A percentile compares a stretch with the other conserved stretches of the same genome.
These are phyloP conservation scores for Ogataea angusta DNA, from an alignment of 805 yeast genomes.

Conservation along the genomic window DNA sequence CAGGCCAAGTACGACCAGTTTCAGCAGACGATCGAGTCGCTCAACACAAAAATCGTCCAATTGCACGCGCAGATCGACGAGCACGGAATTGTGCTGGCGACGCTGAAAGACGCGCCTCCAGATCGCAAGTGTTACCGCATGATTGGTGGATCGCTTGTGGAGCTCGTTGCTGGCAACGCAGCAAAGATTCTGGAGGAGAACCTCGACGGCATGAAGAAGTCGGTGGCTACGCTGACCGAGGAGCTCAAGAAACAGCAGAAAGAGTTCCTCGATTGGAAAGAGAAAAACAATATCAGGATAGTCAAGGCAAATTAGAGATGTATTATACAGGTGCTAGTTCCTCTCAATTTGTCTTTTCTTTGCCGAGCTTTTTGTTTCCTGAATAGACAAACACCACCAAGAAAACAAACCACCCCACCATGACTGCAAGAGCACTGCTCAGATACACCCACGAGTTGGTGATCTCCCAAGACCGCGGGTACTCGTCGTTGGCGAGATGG, in stretches of 20 bases:
- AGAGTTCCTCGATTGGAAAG: constrained; percentile 48
- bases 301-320: constrained; percentile 29
- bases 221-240: constrained; percentile 35
- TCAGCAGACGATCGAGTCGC: constrained; percentile 45
- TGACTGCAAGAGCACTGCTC: constrained; percentile 65
- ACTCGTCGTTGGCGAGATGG: constrained; percentile 95
- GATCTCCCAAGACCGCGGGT: constrained; percentile 87
- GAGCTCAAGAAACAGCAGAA: constrained; percentile 40
- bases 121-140: constrained; percentile 83
- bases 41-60: constrained; percentile 45
- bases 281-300: constrained; percentile 46
- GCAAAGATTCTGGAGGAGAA: constrained; percentile 59
- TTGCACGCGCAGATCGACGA: constrained; percentile 46
- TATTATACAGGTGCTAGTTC: constrained; percentile 5
- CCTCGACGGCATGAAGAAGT: constrained; percentile 42
- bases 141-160: constrained; percentile 91
- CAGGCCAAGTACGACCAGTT: constrained; percentile 51
- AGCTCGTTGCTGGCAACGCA: constrained; percentile 77
- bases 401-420: constrained; percentile 73
- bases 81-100: constrained; percentile 53
- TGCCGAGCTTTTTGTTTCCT: constrained; percentile 19
- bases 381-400: constrained; percentile 57
- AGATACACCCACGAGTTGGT: constrained; percentile 91
- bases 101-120: constrained; percentile 47
- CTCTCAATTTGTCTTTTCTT: constrained; percentile 25